Base-by-base conservation (phyloP, 2,329 filamentous ascomycete genomes). In the Penicillium fuscoglaucum region DNA sequence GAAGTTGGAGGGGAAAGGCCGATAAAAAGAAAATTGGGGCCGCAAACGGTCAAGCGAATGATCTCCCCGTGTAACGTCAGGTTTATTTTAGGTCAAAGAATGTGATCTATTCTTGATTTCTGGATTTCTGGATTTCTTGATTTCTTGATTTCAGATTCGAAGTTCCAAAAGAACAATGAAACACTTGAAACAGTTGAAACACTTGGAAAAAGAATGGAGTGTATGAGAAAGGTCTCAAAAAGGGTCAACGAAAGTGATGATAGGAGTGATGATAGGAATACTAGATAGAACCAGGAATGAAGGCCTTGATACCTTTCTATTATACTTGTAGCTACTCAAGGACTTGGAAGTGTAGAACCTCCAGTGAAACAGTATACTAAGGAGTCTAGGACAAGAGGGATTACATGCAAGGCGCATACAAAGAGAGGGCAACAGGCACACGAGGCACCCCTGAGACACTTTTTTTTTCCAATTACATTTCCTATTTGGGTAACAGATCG, bases 11-110 rank as follows among this genome's bases (percentile, higher is more conserved):
- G 62, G 64, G 57, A 44, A 64, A 49, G 39, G 54, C 45, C 47
- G 64, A 68, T 65, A 66, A 68, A 67, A 67, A 65, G 67, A 66
- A 65, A 67, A 65, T 56, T 61, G 61, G 51, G 65, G 43, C 61
- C 62, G 64, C 60, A 64, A 67, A 63, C 62, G 65, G 66, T 61
- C 62, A 66, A 68, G 64, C 63, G 64, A 68, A 61, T 52, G 29
- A 61, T 61, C 59, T 52, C 60, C 58, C 58, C 59, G 61, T 52
- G 47, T 53, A 31, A 52, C 49, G 33, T 41, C 21, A 41, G 6
- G 46, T 35, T 31, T 56, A 56, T 52, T 52, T 56, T n/a, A n/a
- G 40, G 54, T 31, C 47, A 56, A 56, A 56, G 54, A 56, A 56
- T 56, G 54, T 43, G 39, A 43, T 52, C 21, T 55, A 40, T 28